Evolutionary conservation across 2,329 filamentous ascomycete species (phyloP), one percentile per base, ranked within the genome.

Genomic region (Xylariaceae sp.): DNA sequence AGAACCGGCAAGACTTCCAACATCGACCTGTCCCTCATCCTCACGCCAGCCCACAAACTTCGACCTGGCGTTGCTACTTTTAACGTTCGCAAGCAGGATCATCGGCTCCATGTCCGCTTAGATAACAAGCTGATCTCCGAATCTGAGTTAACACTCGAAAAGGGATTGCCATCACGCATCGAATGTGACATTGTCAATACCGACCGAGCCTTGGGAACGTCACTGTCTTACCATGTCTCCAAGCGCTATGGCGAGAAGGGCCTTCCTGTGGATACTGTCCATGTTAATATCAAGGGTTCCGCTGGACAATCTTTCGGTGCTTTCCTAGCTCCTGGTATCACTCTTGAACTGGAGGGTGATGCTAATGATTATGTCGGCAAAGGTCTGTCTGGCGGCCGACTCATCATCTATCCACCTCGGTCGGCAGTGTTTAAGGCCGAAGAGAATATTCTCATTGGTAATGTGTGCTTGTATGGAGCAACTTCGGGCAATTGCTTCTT

Each of bases 71-170:
- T 97, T 55, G 93, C 94, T 34, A 97, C 93, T 9, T 97, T 96
- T 85, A 97, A 97, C 69, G 93, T 97, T 56, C 90, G 94, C 76
- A 97, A 96, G 83, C 94, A 98, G 77, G 94, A 98, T 68, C 94
- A 98, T 77, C 88, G 90, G 71, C 88, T 98, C 17, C 93, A 97
- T 74, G 87, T 93, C 61, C 91, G 94, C 69, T 83, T 98, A 9
- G 94, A 98, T 75, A 98, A 98, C 80, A 97, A 97, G 82, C 85
- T 98, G 53, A 96, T 97, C 69, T 92, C 92, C 0, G 94, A 98
- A 77, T 93, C 93, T 7, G 94, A 98, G 76, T 82, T 96, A 67
- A 96, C 94, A 34, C 84, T 98, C 11, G 93, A 97, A 77, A 97
- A 96, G 82, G 93, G 94, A 28, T 80, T 97, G 14, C 94, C 94